Percentiles rank a stretch among this genome's conserved stretches.
Conservation (phyloP, 345 rosid species). For the Triadica sebifera region DNA sequence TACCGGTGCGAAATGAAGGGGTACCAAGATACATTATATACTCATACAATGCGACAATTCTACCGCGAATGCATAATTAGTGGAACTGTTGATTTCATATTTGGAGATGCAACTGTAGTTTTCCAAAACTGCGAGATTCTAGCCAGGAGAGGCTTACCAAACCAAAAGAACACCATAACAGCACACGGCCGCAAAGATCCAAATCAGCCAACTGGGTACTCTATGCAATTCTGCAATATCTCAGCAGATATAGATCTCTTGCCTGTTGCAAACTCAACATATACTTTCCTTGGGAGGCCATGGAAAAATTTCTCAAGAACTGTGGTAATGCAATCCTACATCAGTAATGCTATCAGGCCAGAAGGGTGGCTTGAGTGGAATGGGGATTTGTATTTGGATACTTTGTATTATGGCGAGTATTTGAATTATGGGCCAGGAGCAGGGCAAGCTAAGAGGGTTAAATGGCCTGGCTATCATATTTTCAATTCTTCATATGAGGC, state of each 20-base stretch:
- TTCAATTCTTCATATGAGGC: conserved; percentile 24
- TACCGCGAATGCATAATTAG: conserved; percentile 34
- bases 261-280: conserved; percentile 20
- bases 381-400: conserved; percentile 27
- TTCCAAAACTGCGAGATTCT: conserved; percentile 34
- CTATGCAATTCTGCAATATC: conserved; percentile 35
- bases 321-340: conserved; percentile 31
- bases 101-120: conserved; percentile 37
- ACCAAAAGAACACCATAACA: conserved; percentile 39
- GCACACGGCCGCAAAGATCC: conserved; percentile 39
- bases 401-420: conserved; percentile 38
- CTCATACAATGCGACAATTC: conserved; percentile 38
- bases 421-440: conserved; percentile 33
- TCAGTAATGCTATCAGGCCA: conserved; percentile 26
- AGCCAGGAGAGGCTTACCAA: conserved; percentile 24
- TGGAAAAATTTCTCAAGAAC: conserved; percentile 41
- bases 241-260: conserved; percentile 32
- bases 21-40: conserved; percentile 40
- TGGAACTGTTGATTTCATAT: conserved; percentile 42
- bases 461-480: conserved; percentile 32
- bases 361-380: conserved; percentile 44
- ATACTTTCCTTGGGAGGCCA: conserved; percentile 38
- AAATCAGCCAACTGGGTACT: conserved; percentile 33
- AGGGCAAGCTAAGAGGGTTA: conserved; percentile 25
- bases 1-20: conserved; percentile 33